Evolutionary conservation across 2,329 filamentous ascomycete species (phyloP).

Genomic region (Sarocladiaceae sp.): DNA sequence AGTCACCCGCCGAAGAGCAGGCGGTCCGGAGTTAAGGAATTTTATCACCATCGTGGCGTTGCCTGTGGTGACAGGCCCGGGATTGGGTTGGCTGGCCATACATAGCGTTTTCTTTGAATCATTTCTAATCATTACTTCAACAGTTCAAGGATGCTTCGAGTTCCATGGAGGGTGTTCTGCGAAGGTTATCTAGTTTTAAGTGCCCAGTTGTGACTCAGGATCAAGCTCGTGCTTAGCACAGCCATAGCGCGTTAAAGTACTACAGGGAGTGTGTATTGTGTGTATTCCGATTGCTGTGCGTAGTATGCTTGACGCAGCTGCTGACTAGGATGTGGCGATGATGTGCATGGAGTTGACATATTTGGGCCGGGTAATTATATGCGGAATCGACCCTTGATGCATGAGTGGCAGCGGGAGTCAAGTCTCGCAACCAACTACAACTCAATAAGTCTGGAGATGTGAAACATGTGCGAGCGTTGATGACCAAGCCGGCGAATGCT

Average conservation of each 20-base stretch:
- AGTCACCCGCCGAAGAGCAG: not conserved
- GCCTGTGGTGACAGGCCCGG: too few species aligned
- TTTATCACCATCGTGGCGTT: slow-evolving; percentile 1
- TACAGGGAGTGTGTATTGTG: too few species aligned
- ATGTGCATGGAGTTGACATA: not conserved
- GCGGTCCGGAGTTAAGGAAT: slow-evolving; percentile 1
- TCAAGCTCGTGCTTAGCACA: too few species aligned
- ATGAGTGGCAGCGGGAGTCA: not conserved
- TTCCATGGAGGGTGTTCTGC: too few species aligned
- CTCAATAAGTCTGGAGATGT: too few species aligned
- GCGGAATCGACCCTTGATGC: not conserved
- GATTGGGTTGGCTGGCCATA: too few species aligned
- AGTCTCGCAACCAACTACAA: too few species aligned
- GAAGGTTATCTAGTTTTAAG: too few species aligned
- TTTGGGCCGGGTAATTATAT: not conserved
- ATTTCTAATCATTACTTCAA: not conserved
- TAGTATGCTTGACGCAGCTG: not conserved
- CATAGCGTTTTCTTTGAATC: not conserved
- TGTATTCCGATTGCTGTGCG: too few species aligned
- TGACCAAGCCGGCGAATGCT: not conserved
- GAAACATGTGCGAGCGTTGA: not conserved
- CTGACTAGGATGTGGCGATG: slow-evolving; percentile 2
- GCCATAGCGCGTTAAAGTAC: too few species aligned
- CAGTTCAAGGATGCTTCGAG: not conserved
- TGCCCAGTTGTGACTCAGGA: too few species aligned